Evolutionary conservation across 2,329 filamentous ascomycete species (phyloP).

Genomic region (Pleoardoris graminearum): DNA sequence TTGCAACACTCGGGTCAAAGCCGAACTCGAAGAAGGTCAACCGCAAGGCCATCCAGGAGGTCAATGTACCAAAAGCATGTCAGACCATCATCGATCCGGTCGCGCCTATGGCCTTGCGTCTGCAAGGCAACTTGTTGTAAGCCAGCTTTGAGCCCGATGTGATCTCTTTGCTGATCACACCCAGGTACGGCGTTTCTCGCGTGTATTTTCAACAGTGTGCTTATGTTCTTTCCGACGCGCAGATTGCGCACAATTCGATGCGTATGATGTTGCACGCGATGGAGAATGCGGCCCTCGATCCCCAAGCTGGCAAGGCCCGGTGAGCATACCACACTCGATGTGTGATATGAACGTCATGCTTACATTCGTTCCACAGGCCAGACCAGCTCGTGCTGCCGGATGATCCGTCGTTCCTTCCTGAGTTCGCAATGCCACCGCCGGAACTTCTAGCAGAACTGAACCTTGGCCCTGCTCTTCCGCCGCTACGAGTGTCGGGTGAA

Average conservation of each 20-base stretch:
- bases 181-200: conserved; percentile 69
- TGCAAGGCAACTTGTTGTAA: conserved; percentile 85
- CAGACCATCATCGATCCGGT: conserved; percentile 83
- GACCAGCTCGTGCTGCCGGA: conserved; percentile 78
- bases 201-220: conserved; percentile 86
- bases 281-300: conserved; percentile 65
- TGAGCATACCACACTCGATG: conserved; percentile 46
- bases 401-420: conserved; percentile 78
- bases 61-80: conserved; percentile 85
- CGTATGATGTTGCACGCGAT: conserved; percentile 65
- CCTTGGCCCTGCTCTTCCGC: conserved; percentile 39
- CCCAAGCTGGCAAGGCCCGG: conserved; percentile 72
- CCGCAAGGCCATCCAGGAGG: conserved; percentile 83
- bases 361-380: conserved; percentile 55
- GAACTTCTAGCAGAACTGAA: conserved; percentile 56
- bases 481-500: conserved; percentile 34
- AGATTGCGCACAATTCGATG: conserved; percentile 75
- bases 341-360: background rate
- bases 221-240: conserved; percentile 81
- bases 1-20: conserved; percentile 81
- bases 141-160: conserved; percentile 17
- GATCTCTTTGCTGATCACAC: conserved; percentile 15
- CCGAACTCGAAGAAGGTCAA: conserved; percentile 73
- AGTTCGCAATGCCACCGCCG: conserved; percentile 63
- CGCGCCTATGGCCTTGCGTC: conserved; percentile 83